Evolutionary conservation across 306 rosid species (phyloP), one percentile per base, ranked within the genome.

Genomic region (Carpinus fangiana): DNA sequence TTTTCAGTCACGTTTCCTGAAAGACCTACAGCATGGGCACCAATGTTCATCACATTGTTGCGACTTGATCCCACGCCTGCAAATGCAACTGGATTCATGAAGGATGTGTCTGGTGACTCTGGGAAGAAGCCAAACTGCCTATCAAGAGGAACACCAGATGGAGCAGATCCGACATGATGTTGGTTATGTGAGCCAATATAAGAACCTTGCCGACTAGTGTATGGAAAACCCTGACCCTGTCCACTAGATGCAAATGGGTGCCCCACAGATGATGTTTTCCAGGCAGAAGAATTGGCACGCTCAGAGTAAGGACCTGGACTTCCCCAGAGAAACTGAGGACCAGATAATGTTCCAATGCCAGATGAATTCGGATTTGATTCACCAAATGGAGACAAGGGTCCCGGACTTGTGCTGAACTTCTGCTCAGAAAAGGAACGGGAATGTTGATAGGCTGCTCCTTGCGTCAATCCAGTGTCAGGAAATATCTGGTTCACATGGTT

Each of bases 271-370:
- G 92, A 80, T 45, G 91, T 78, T 28, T 93, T 83, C 97, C 96
- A 90, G 2, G 91, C 89, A 82, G 93, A 83, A 74, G 94, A 88
- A 76, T 78, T 92, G 54, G 89, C 76, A 68, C 43, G 89, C 70
- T 88, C 94, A 0, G 93, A 55, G 71, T 88, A 92, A 50, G 92
- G 91, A 80, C 90, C 87, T 10, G 97, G 91, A 76, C 91, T 92
- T 79, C 98, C 98, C 98, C 98, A 94, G 48, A 92, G 98, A 87
- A 94, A 94, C 84, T 94, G 97, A 65, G 93, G 94, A 84, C 97
- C 96, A 59, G 96, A 88, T 77, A 94, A 76, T 18, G 96, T 94
- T 67, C 96, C 98, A 72, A 92, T 79, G 69, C 89, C 83, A 46
- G 97, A 85, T 76, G 91, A 82, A 86, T 79, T 86, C 52, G 92